Base-by-base conservation (phyloP, 176 grass and related monocot genomes). In the Rhynchospora pubera region DNA sequence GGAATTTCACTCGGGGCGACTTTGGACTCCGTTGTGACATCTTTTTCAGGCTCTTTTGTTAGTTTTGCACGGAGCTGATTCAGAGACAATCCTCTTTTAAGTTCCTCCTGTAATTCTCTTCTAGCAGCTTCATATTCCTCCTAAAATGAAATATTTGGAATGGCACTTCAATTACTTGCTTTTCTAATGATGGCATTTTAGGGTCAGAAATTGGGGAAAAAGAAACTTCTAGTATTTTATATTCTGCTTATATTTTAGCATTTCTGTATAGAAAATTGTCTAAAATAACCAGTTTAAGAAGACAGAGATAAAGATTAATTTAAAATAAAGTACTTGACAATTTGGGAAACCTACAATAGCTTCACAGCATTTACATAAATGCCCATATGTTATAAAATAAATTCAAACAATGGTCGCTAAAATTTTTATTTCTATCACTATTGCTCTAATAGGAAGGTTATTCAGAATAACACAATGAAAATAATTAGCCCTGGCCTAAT, bases 71-170 rank as follows among this genome's bases (percentile, higher is more conserved):
- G 87, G 47, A 99, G 84, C 82, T 99, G 88, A 83, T 93, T 82
- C 77, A 95, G 28, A 57, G 96, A 91, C 65, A 86, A 53, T 82
- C 96, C 92, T 80, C 85, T 89, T 58, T 70, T 88, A 79, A 95
- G 16, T 93, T 99, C 89, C 59, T 95, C 87, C 76, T 86, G 85
- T 60, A 99, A 89, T 85, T 99, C 96, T 56, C 84, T 85, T 83
- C 92, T 88, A 22, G 90, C 96, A 80, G 89, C 92, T 91, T 95
- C 96, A 85, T 95, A 99, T 81, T 99, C 96, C 82, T 78, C 92
- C 96, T 99, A 53, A 55, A 76, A 75, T n/a, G 21, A 73, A 75
- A 75, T 19, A 53, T 11, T 51, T 51, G 9, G 10, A 51, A 75
- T 22, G 52, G 11, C 12, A 58, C 65, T 89, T 78, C 30, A 28